These are phyloP conservation scores for Centella asiatica DNA, from an alignment of 129 eudicot genomes.

Conservation along the genomic window DNA sequence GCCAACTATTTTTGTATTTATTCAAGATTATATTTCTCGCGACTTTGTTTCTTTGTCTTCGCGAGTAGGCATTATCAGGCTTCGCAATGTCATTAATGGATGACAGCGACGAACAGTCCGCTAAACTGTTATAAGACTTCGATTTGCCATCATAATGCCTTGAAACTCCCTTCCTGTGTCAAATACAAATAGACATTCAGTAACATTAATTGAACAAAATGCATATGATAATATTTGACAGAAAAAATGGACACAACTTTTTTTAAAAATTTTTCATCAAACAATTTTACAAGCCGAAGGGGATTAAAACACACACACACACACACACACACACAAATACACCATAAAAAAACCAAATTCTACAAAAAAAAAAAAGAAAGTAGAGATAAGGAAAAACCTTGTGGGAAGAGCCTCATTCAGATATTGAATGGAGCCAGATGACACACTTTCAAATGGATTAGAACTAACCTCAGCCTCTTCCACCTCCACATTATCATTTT, in stretches of 20 bases:
- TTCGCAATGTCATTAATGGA: constrained; percentile 57
- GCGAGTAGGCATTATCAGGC: constrained; percentile 53
- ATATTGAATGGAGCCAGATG: not conserved
- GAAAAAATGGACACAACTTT: not conserved
- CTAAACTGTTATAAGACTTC: constrained; percentile 57
- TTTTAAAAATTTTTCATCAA: not conserved
- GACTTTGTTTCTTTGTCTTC: constrained; percentile 45
- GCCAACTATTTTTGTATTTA: constrained; percentile 10
- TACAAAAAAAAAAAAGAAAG: too few relatives aligned
- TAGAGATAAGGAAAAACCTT: not conserved
- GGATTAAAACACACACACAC: not conserved
- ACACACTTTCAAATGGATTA: not conserved
- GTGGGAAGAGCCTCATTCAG: not conserved
- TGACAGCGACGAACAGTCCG: constrained; percentile 37
- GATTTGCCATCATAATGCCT: constrained; percentile 65
- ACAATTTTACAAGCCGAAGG: not conserved
- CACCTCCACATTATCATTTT: not conserved
- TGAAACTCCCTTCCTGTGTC: constrained; percentile 65
- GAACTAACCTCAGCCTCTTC: not conserved
- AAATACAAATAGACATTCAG: not conserved
- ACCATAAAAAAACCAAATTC: too few relatives aligned
- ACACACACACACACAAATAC: not conserved
- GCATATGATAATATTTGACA: not conserved
- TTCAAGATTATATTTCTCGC: constrained; percentile 30
- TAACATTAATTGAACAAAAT: not conserved